Conservation (phyloP, 768 basidiomycete genomes). For the Tulasnella sp. region DNA sequence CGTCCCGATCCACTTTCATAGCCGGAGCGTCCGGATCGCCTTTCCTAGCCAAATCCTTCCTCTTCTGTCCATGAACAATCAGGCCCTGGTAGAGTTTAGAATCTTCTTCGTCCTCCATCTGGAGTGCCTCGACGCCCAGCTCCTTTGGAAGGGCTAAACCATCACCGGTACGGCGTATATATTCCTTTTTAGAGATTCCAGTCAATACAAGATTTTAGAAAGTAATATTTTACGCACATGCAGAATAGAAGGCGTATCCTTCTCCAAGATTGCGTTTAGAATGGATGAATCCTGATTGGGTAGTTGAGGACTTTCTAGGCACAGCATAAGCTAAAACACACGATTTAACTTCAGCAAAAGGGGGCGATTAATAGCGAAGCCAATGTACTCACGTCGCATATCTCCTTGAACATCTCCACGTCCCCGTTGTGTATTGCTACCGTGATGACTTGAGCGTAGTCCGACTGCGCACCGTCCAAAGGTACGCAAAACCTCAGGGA, state of each 20-base stretch:
- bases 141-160: constrained; percentile 20
- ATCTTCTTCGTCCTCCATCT: constrained; percentile 20
- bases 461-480: constrained; percentile 33
- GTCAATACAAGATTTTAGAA: too few relatives aligned
- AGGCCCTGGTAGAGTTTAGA: constrained; percentile 42
- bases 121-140: constrained; percentile 22
- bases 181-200: constrained; percentile 26
- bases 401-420: neutral
- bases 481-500: constrained; percentile 7
- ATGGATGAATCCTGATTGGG: constrained; percentile 5
- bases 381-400: neutral
- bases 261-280: constrained; percentile 26
- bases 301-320: neutral
- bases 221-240: constrained; percentile 23
- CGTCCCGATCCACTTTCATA: neutral
- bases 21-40: constrained; percentile 37
- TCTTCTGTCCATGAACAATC: constrained; percentile 53
- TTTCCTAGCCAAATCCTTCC: constrained; percentile 39
- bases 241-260: constrained; percentile 40
- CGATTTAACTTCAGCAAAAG: constrained; percentile 19
- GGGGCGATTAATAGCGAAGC: constrained; percentile 7
- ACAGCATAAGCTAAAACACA: constrained; percentile 29
- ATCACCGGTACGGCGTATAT: constrained; percentile 41
- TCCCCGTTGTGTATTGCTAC: neutral
- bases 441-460: neutral